phyloP scores from a whole-genome alignment of 192 early-diverging fungal species.

The Coemansia sp. region DNA sequence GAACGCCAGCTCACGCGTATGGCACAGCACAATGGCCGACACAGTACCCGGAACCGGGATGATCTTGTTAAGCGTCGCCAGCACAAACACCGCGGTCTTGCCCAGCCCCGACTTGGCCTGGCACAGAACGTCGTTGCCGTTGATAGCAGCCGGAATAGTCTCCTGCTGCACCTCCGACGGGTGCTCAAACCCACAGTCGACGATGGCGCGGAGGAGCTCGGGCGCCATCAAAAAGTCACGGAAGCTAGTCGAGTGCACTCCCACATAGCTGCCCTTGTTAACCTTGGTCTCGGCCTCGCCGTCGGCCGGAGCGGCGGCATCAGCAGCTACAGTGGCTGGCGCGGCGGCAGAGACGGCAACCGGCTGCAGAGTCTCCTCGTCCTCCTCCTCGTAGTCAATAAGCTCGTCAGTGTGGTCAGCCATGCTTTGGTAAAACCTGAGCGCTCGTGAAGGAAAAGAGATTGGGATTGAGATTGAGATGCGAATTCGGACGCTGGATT shows the following conservation, averaged over 20 bases:
- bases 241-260: constrained; percentile 98
- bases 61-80: constrained; percentile 1
- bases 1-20: constrained; percentile 97
- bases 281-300: constrained; percentile 65
- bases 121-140: constrained; percentile 95
- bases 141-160: constrained; percentile 94
- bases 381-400: constrained; percentile 97
- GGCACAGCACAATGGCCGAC: constrained; percentile 91
- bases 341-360: constrained; percentile 17
- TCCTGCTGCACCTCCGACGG: constrained; percentile 99
- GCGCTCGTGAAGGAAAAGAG: not conserved
- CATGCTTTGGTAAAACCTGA: constrained; percentile 13
- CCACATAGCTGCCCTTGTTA: constrained; percentile 97
- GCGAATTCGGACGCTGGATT: not conserved
- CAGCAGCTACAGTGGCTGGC: constrained; percentile 31
- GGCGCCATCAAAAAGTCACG: constrained; percentile 97
- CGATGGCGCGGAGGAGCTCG: constrained; percentile 90
- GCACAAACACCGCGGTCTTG: constrained; percentile 63
- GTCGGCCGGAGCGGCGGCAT: constrained; percentile 43
- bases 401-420: constrained; percentile 84
- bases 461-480: not conserved
- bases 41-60: constrained; percentile 65
- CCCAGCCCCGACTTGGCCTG: constrained; percentile 99
- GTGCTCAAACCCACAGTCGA: constrained; percentile 99
- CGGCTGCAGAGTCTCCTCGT: constrained; percentile 66